Evolutionary conservation across 495 filamentous ascomycete genomes (phyloP).

Genomic region (Glarea lozoyensis): DNA sequence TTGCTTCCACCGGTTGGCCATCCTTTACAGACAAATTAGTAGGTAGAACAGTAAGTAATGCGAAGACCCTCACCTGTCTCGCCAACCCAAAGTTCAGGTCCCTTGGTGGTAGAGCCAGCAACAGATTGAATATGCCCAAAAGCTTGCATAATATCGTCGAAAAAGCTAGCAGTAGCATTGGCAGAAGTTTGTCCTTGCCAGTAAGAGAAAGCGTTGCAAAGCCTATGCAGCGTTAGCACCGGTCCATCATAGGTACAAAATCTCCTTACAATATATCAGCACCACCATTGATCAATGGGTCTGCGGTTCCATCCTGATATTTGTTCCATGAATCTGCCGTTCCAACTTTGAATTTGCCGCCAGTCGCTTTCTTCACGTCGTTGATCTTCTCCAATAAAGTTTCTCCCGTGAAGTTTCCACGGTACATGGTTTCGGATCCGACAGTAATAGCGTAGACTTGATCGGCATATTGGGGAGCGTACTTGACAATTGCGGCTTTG

Average conservation of each 20-base stretch:
- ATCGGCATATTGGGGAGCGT: constrained; percentile 39
- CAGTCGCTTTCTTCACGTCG: constrained; percentile 46
- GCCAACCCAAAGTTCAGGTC: constrained; percentile 63
- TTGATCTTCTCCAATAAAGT: constrained; percentile 56
- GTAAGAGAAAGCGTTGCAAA: constrained; percentile 79
- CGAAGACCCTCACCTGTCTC: constrained; percentile 41
- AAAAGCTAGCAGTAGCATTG: constrained; percentile 60
- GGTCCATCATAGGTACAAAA: not conserved
- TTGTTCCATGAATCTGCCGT: constrained; percentile 83
- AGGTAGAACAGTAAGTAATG: not conserved
- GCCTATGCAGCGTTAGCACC: constrained; percentile 5
- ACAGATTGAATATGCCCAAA: constrained; percentile 57
- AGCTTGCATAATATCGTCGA: constrained; percentile 66
- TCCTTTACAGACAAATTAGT: constrained; percentile 9
- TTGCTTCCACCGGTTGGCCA: constrained; percentile 51
- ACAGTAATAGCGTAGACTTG: constrained; percentile 68
- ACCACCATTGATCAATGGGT: constrained; percentile 50
- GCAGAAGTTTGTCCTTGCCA: constrained; percentile 62
- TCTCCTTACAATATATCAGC: constrained; percentile 46
- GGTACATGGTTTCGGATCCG: constrained; percentile 70
- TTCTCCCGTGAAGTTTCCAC: constrained; percentile 56
- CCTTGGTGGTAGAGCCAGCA: constrained; percentile 38
- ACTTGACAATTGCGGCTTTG: constrained; percentile 45
- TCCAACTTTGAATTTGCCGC: constrained; percentile 49
- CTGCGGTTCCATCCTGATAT: constrained; percentile 62